phyloP scores from a whole-genome alignment of 345 rosid species.

The Sonneratia caseolaris region DNA sequence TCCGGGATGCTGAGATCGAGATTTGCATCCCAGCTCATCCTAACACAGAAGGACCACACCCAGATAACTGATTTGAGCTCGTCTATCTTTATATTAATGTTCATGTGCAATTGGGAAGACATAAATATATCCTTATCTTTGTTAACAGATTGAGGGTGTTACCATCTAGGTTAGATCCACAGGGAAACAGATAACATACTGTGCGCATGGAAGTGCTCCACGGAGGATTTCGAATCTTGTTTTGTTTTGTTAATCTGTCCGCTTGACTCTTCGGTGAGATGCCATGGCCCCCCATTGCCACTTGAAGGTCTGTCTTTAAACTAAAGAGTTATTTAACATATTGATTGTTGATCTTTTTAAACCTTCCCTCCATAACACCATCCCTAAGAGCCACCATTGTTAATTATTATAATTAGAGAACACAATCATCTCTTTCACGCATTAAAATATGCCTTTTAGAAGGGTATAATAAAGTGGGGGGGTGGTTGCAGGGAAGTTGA shows the following conservation, averaged over 20 bases:
- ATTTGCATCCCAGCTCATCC: neutral
- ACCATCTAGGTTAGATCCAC: conserved; percentile 5
- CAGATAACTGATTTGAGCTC: neutral
- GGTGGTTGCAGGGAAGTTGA: neutral
- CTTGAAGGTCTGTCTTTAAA: neutral
- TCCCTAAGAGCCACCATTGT: neutral
- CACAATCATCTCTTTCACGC: conserved; percentile 5
- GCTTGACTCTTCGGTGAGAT: conserved; percentile 6
- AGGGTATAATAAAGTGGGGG: neutral
- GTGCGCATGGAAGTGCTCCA: conserved; percentile 2
- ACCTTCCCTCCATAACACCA: conserved; percentile 2
- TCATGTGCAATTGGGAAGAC: neutral
- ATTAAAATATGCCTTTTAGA: conserved; percentile 6
- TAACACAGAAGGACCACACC: neutral
- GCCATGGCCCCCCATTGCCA: neutral
- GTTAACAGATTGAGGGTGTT: neutral
- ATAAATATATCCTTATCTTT: neutral
- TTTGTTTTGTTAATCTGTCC: conserved; percentile 13
- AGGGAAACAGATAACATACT: conserved; percentile 9
- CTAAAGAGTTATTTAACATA: neutral
- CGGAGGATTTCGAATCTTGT: conserved; percentile 8
- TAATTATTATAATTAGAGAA: conserved; percentile 8
- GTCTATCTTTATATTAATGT: neutral
- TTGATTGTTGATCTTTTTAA: neutral
- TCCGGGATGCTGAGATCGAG: neutral